Evolutionary conservation across 2,329 filamentous ascomycete genomes (phyloP), one percentile per base, ranked within the genome.

Genomic region (Pseudocercospora musae): DNA sequence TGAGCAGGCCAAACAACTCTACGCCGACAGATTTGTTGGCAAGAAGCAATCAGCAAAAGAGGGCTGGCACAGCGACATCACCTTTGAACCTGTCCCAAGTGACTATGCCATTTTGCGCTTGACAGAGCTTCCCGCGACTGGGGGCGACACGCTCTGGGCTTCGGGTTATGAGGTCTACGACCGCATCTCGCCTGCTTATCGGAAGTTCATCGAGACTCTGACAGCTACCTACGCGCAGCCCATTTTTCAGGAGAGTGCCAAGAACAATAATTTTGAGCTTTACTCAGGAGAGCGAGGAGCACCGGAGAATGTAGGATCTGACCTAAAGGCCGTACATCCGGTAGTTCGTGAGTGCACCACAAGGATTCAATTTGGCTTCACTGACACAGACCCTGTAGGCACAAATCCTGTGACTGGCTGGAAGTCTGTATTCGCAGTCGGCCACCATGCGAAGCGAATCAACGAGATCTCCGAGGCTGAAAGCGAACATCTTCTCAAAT

Each of bases 101-200:
- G 87, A 89, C 70, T 90, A 89, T 69, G 81, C 86, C 0, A 78
- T 82, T 0, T 76, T 89, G n/a, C 80, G 84, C 25, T 74, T 88
- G 1, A 81, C 80, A 3, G 75, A 83, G 53, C 74, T 88, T 0
- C 86, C 85, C 0, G 76, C 77, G 42, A 85, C 81, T 0, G 85
- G 85, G 49, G 67, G 70, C 25, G 69, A 87, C 72, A 88, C 87
- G 0, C 80, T 89, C 3, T 89, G 86, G 86, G 87, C 86, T 0
- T 87, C 85, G 1, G 85, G 85, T 0, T 89, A 88, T 69, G 86
- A 89, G 68, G 73, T 88, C 18, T 89, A 87, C 69, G 87, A 89
- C 69, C 81, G 84, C 25, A 79, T 89, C 62, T 86, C 83, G 4
- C 75, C 78, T 1, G 77, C 83, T 0, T 83, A 84, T 56, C 84